A percentile compares a stretch with the other conserved stretches of the same genome.
These are phyloP conservation scores for Hyaloscypha bicolor DNA, from an alignment of 495 filamentous ascomycete species.

Conservation along the genomic window DNA sequence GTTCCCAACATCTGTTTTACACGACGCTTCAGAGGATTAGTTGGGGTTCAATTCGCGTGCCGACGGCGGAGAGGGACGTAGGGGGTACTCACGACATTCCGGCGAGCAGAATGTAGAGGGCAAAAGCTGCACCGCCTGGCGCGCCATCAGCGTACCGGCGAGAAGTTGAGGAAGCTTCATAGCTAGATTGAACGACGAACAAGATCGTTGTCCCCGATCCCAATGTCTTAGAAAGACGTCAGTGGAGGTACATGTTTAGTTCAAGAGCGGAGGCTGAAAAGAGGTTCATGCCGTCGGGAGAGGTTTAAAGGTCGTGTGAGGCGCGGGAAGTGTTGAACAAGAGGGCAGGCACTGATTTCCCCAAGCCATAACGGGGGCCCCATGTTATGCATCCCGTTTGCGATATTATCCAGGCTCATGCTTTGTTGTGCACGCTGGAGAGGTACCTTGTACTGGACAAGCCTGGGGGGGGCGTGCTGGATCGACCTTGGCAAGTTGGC, in stretches of 20 bases:
- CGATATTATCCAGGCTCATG: conserved; percentile 3
- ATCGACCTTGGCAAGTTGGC: neutral
- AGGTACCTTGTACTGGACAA: neutral
- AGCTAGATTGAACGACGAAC: too few relatives aligned
- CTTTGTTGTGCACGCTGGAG: neutral
- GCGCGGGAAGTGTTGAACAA: neutral
- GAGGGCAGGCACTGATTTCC: neutral
- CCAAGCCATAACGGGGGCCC: neutral
- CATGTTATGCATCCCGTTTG: conserved; percentile 11
- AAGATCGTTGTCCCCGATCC: conserved; percentile 8
- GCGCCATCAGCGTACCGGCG: conserved; percentile 6
- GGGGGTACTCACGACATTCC: conserved; percentile 21
- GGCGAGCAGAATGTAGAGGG: conserved; percentile 18
- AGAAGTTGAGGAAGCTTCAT: neutral
- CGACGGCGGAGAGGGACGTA: neutral
- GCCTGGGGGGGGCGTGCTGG: neutral
- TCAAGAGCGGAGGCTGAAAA: conserved; percentile 11
- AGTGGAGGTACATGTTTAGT: conserved; percentile 18
- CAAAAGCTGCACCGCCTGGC: conserved; percentile 11
- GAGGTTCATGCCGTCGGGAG: neutral
- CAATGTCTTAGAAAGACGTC: conserved; percentile 23
- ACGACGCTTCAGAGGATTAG: conserved; percentile 15
- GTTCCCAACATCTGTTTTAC: conserved; percentile 6
- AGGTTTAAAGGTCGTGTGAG: neutral
- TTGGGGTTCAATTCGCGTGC: neutral